phyloP scores from a whole-genome alignment of 257 asterid genomes.

The Solanum chilense region DNA sequence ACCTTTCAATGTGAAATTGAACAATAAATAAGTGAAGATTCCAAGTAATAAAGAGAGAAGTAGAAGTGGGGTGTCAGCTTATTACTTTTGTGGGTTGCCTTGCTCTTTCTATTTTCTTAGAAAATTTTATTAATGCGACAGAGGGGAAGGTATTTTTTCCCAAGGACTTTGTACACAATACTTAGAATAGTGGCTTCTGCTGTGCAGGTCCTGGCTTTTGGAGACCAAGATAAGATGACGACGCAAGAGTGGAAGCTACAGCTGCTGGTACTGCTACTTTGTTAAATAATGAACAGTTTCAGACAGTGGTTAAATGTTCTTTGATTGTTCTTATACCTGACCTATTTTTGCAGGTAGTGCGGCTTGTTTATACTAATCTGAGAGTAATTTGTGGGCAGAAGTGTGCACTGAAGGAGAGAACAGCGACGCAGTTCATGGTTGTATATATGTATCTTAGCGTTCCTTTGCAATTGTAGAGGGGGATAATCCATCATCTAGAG shows the following conservation, averaged over 20 bases:
- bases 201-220: constrained; percentile 63
- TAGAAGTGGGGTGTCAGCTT: not conserved
- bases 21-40: not conserved
- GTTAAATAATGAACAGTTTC: not conserved
- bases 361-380: not conserved
- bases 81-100: not conserved
- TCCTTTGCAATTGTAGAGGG: not conserved
- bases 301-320: not conserved
- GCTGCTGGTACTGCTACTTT: constrained; percentile 4
- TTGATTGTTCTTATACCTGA: not conserved
- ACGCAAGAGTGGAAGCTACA: not conserved
- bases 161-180: not conserved
- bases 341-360: not conserved
- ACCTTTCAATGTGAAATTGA: not conserved
- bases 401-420: not conserved
- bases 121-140: not conserved
- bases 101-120: not conserved
- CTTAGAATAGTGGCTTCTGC: not conserved
- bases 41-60: not conserved
- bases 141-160: not conserved
- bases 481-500: not conserved
- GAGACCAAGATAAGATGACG: constrained; percentile 54
- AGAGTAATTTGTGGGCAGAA: not conserved
- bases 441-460: not conserved
- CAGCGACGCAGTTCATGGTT: not conserved